phyloP scores from a whole-genome alignment of 116 monocot genomes.

The Posidonia oceanica region DNA sequence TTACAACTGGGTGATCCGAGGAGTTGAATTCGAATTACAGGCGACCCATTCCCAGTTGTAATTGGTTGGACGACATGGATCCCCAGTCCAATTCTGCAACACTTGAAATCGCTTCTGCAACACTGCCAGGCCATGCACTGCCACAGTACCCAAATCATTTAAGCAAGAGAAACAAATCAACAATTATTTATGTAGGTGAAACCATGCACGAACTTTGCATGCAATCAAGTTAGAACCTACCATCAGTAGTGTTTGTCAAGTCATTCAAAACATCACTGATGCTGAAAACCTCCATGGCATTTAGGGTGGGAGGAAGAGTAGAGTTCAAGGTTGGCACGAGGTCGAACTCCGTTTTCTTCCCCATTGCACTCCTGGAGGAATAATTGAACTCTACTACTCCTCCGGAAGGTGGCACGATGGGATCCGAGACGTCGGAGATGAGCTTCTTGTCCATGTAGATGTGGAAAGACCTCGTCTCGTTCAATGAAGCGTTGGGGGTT shows the following conservation, averaged over 20 bases:
- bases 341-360: neutral
- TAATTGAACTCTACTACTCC: neutral
- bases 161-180: neutral
- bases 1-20: slow-evolving; percentile 16
- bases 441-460: slow-evolving; percentile 9
- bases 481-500: neutral
- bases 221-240: neutral
- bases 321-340: slow-evolving; percentile 5
- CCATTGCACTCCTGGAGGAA: neutral
- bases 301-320: slow-evolving; percentile 32
- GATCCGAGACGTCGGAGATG: neutral
- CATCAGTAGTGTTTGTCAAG: neutral
- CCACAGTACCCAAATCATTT: neutral
- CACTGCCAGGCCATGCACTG: slow-evolving; percentile 1
- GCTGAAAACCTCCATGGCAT: slow-evolving; percentile 24
- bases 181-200: neutral
- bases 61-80: slow-evolving; percentile 19
- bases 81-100: slow-evolving; percentile 13
- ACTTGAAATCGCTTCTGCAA: slow-evolving; percentile 1
- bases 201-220: neutral
- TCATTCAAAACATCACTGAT: neutral
- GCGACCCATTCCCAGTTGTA: slow-evolving; percentile 25
- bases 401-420: neutral
- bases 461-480: slow-evolving; percentile 10
- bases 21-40: slow-evolving; percentile 3